Percentiles rank a stretch among this genome's conserved stretches.
These are phyloP conservation scores for Cyberlindnera subsufficiens DNA, from an alignment of 805 yeast species.

Conservation along the genomic window DNA sequence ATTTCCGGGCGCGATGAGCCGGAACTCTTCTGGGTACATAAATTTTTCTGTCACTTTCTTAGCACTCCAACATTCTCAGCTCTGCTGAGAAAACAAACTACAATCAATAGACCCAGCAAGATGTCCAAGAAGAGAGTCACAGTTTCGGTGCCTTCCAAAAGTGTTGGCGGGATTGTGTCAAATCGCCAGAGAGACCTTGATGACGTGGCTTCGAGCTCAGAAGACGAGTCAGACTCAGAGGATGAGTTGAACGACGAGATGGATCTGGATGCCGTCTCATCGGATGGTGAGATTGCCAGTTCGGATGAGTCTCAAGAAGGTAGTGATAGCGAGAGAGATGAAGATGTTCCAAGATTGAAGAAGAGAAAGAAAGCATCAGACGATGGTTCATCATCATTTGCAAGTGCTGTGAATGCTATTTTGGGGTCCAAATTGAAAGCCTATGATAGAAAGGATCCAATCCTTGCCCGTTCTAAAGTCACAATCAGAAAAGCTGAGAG, in stretches of 20 bases:
- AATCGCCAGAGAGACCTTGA: background rate
- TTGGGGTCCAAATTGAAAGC: constrained; percentile 83
- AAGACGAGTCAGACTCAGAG: constrained; percentile 4
- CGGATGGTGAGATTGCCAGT: constrained; percentile 8
- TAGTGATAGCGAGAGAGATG: constrained; percentile 20
- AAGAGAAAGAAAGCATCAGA: constrained; percentile 52
- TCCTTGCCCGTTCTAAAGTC: constrained; percentile 76
- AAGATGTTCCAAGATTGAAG: constrained; percentile 39
- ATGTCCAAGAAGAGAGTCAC: constrained; percentile 21
- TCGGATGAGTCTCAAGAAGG: constrained; percentile 11
- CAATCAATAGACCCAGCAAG: background rate
- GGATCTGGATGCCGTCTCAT: constrained; percentile 9
- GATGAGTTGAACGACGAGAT: constrained; percentile 8
- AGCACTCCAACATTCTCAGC: too few species aligned
- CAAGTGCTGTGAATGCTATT: constrained; percentile 78
- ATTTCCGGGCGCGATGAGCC: too few species aligned
- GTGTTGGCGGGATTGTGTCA: background rate
- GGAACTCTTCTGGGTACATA: too few species aligned
- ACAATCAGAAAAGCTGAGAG: constrained; percentile 68
- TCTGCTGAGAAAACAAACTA: background rate
- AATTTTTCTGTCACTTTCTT: too few species aligned
- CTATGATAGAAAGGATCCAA: constrained; percentile 84
- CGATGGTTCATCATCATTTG: constrained; percentile 74
- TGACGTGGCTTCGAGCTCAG: background rate
- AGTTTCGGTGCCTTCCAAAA: constrained; percentile 10